Evolutionary conservation across 768 basidiomycete genomes (phyloP), one percentile per base, ranked within the genome.

Genomic region (Podaxis mareebaensis): DNA sequence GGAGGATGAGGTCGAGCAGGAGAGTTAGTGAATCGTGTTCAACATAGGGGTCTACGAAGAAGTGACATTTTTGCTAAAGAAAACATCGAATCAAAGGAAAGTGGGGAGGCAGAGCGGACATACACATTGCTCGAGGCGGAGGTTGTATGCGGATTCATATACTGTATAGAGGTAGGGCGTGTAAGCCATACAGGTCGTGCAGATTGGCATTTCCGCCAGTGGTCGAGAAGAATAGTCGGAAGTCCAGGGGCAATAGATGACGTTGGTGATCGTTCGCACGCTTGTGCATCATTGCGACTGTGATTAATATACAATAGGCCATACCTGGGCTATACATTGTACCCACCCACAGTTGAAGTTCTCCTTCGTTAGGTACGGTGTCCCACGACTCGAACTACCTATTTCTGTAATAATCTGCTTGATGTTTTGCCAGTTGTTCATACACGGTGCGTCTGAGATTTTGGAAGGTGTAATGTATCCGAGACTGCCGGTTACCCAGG

Each of bases 11-110:
- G 75, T 95, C 93, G 44, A 95, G 80, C 4, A 91, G 75, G 20
- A 94, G 76, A 1, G 85, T 89, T 64, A 94, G 75, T 0, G 80
- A 76, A 71, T 94, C 92, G 65, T 94, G 89, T 71, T 95, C 93
- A 64, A 94, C 91, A 67, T 94, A 95, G 61, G 91, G 91, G 74
- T 95, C 93, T 0, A 88, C 92, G 69, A 94, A 93, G 28, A 77
- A 75, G 40, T 79, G 81, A 69, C 91, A 92, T 59, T 76, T 76
- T 26, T 77, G 74, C 90, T 91, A 66, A n/a, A 30, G 10, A 15
- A 22, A 22, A 51, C 12, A 28, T 51, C 3, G 13, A 39, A 24
- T 53, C 56, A 30, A 42, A 42, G 60, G 30, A 3, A 63, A 4
- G 17, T 52, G 48, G 20, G 60, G 24, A 13, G 6, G 63, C 64